Base-by-base conservation (phyloP, 1,284 basidiomycete genomes). In the Mrakiaceae sp. region DNA sequence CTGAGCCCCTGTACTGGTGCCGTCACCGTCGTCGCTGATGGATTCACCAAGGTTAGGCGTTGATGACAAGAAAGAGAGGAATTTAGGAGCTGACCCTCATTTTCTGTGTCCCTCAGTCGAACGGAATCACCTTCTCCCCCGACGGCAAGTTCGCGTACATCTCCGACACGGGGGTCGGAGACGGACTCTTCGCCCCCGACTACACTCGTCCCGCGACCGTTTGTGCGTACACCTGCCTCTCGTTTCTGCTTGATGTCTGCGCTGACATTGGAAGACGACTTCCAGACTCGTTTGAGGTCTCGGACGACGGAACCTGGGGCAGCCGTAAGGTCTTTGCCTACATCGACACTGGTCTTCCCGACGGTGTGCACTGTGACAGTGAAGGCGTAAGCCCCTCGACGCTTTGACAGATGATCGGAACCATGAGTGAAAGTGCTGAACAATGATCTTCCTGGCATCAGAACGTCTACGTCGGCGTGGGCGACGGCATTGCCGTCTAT, bases 401-500 rank as follows among this genome's bases (percentile, higher is more conserved):
- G 27, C 27, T 27, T 27, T 27, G 27, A 27, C 27, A 27, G 27
- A 27, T 2, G 27, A 27, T 27, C 27, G 2, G 27, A 27, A 27
- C 27, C 27, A 27, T 1, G 27, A 27, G 27, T 27, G 27, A 27
- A 27, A 27, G 27, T 27, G 27, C 27, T 27, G 27, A 27, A 27
- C 27, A 27, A 27, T 27, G 27, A 27, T 27, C 1, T 88, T 87
- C 68, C 50, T 16, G 27, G 44, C 3, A 4, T 52, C 60, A 39
- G 53, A n/a, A 7, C 46, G 55, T 56, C 51, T 70, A 78, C 82
- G 47, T 50, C 14, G 84, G 84, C 3, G 81, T 80, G 66, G 84
- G 82, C 5, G 88, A 90, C 69, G 88, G 88, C 54, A 82, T 87
- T 1, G 82, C 87, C 40, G 85, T 89, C 2, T 88, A 83, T 81